phyloP scores from a whole-genome alignment of 352 stramenopile genomes.

The Vaucheria bursata region DNA sequence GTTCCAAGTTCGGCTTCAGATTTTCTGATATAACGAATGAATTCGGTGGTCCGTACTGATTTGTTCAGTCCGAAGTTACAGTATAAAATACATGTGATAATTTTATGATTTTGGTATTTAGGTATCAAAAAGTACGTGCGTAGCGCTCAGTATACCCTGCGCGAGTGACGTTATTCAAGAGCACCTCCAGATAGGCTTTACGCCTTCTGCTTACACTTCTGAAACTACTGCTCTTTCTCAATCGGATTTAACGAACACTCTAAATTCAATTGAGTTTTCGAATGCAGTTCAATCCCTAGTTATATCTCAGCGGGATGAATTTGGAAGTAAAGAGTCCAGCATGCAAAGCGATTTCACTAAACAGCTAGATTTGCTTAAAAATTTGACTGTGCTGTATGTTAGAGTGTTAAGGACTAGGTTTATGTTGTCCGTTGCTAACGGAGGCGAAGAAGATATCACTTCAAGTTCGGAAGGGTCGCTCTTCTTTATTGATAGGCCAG shows the following conservation, averaged over 20 bases:
- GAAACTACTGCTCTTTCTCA: slow-evolving; percentile 10
- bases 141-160: not conserved
- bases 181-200: slow-evolving; percentile 33
- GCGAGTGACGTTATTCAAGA: slow-evolving; percentile 4
- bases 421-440: slow-evolving; percentile 15
- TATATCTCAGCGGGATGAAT: slow-evolving; percentile 2
- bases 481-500: slow-evolving; percentile 31
- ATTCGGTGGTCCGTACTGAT: too few relatives aligned
- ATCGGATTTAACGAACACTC: slow-evolving; percentile 21
- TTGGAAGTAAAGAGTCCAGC: not conserved
- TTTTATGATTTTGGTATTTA: too few relatives aligned
- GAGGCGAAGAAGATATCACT: slow-evolving; percentile 43
- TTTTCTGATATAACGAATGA: too few relatives aligned
- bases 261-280: slow-evolving; percentile 19
- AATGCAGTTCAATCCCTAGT: slow-evolving; percentile 15
- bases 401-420: slow-evolving; percentile 30
- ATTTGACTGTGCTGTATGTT: slow-evolving; percentile 43
- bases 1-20: too few relatives aligned
- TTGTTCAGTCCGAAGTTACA: too few relatives aligned
- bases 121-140: not conserved
- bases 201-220: not conserved
- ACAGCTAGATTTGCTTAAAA: slow-evolving; percentile 9
- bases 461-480: slow-evolving; percentile 29
- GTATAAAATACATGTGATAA: too few relatives aligned
- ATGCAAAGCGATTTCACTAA: not conserved